phyloP scores from a whole-genome alignment of 352 stramenopile species.

The Phytophthora multivora region DNA sequence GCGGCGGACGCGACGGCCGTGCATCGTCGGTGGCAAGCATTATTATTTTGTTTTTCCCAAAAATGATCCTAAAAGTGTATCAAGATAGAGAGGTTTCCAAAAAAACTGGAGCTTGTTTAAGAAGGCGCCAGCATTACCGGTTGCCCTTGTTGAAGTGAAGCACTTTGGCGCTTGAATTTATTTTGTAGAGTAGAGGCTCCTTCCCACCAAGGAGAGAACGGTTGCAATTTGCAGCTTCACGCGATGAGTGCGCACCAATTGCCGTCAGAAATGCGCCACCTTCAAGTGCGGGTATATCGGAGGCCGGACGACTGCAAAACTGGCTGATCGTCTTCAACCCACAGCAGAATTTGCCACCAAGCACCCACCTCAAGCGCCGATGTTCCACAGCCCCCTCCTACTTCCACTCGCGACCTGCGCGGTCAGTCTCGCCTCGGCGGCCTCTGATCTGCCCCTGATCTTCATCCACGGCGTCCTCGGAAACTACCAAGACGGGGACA shows the following conservation, averaged over 20 bases:
- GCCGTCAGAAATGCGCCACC: neutral
- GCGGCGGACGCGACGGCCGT: slow-evolving; percentile 14
- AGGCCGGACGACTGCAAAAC: neutral
- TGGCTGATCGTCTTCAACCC: neutral
- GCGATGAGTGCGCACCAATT: neutral
- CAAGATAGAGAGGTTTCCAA: neutral
- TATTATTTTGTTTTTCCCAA: neutral
- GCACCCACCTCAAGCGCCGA: neutral
- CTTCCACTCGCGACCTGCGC: slow-evolving; percentile 1
- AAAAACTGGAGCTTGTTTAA: neutral
- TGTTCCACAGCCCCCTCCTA: neutral
- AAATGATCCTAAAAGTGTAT: slow-evolving; percentile 1
- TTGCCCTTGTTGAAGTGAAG: neutral
- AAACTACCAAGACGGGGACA: slow-evolving; percentile 15
- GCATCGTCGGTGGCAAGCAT: slow-evolving; percentile 14
- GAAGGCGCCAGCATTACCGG: too few relatives aligned
- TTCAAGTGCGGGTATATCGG: neutral
- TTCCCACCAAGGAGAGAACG: slow-evolving; percentile 1
- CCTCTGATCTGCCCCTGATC: slow-evolving; percentile 35
- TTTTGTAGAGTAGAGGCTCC: neutral
- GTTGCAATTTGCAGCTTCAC: neutral
- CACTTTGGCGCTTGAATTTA: neutral
- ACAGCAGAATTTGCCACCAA: neutral
- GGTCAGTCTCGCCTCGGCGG: slow-evolving; percentile 3
- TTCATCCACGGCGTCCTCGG: slow-evolving; percentile 47